Evolutionary conservation across 495 filamentous ascomycete genomes (phyloP).

Genomic region (Thermothielavioides terrestris): DNA sequence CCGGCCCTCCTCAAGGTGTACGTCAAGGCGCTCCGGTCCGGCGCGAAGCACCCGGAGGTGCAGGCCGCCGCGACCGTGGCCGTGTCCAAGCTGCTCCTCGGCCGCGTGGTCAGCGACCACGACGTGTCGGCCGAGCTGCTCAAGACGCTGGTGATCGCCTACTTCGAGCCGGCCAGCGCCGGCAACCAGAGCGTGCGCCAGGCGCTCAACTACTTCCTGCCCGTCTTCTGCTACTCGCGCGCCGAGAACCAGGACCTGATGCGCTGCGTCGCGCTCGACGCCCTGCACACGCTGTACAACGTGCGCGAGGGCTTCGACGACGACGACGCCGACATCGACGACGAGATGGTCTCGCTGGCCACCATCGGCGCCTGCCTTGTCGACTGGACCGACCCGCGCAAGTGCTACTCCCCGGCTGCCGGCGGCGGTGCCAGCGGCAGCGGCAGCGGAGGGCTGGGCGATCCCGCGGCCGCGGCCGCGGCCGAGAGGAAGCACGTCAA

Average conservation of each 20-base stretch:
- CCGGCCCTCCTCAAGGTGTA: slow-evolving; percentile 66
- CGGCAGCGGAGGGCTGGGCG: too few relatives aligned
- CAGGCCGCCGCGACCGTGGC: slow-evolving; percentile 77
- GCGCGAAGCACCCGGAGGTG: slow-evolving; percentile 58
- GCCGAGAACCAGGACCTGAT: slow-evolving; percentile 73
- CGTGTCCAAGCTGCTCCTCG: slow-evolving; percentile 78
- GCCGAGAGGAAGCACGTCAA: slow-evolving; percentile 53
- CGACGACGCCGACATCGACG: slow-evolving; percentile 68
- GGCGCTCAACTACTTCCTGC: slow-evolving; percentile 88
- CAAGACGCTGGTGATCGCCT: slow-evolving; percentile 70
- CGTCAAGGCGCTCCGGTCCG: slow-evolving; percentile 62
- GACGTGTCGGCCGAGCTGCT: slow-evolving; percentile 59
- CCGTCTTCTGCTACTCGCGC: slow-evolving; percentile 83
- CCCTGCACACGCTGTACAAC: slow-evolving; percentile 55
- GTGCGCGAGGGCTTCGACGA: slow-evolving; percentile 66
- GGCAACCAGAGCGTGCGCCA: slow-evolving; percentile 84
- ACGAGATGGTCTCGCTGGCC: slow-evolving; percentile 69
- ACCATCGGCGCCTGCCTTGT: slow-evolving; percentile 71
- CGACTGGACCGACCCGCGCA: slow-evolving; percentile 94
- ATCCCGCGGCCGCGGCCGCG: slow-evolving; percentile 33
- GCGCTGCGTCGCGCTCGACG: slow-evolving; percentile 57
- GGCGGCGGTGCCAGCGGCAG: too few relatives aligned
- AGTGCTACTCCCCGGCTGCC: slow-evolving; percentile 63
- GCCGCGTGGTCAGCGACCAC: slow-evolving; percentile 51
- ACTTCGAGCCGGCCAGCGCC: slow-evolving; percentile 81